These are phyloP conservation scores for Plantago major DNA, from an alignment of 257 asterid genomes.

Conservation along the genomic window DNA sequence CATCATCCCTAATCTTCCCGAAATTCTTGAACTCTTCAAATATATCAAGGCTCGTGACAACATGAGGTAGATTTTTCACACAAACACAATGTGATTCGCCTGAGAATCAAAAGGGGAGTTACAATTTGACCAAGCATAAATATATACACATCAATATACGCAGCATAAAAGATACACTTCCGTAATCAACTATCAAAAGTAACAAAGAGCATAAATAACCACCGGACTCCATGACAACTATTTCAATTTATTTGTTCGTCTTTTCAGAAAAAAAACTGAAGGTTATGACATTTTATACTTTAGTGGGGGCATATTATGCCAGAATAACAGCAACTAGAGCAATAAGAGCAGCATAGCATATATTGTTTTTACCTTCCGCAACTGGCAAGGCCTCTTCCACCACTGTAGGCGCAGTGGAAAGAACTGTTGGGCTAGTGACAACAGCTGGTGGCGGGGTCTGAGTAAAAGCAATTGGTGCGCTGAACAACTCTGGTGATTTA, in stretches of 20 bases:
- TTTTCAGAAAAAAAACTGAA: too few species aligned
- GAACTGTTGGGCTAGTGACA: too few species aligned
- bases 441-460: slow-evolving; percentile 37
- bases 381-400: slow-evolving; percentile 5
- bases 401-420: too few species aligned
- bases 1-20: slow-evolving; percentile 55
- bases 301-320: not conserved
- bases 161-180: not conserved
- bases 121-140: slow-evolving; percentile 4
- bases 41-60: slow-evolving; percentile 38
- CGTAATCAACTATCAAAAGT: too few species aligned
- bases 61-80: slow-evolving; percentile 51
- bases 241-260: too few species aligned
- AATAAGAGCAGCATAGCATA: not conserved
- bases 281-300: too few species aligned
- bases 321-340: not conserved
- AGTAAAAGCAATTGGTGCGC: slow-evolving; percentile 40
- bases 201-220: too few species aligned
- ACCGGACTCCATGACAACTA: too few species aligned
- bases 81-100: slow-evolving; percentile 47
- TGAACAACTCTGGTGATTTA: slow-evolving; percentile 37
- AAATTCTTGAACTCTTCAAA: slow-evolving; percentile 44
- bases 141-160: slow-evolving; percentile 10
- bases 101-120: slow-evolving; percentile 2
- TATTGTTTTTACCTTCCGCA: slow-evolving; percentile 41